Evolutionary conservation across 2,329 filamentous ascomycete species (phyloP).

Genomic region (Chaetomium globosum): DNA sequence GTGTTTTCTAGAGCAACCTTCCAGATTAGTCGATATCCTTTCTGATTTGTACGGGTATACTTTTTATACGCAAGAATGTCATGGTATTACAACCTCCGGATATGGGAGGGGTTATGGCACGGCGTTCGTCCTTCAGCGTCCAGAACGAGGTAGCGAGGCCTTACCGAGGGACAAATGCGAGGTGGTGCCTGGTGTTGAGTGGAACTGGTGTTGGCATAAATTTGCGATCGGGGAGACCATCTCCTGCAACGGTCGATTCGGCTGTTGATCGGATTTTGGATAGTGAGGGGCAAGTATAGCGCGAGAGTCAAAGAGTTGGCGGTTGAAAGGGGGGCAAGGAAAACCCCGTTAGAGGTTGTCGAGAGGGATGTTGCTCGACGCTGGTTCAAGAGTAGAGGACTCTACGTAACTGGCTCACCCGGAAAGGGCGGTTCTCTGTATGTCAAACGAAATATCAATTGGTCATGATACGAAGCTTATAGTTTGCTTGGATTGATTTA

Average conservation of each 20-base stretch:
- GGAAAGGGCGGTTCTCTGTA: too few relatives aligned
- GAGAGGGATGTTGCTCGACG: neutral
- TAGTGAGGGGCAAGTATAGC: neutral
- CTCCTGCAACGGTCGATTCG: neutral
- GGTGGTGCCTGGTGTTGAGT: conserved; percentile 39
- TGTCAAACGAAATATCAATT: conserved; percentile 30
- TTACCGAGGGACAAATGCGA: conserved; percentile 48
- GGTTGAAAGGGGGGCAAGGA: neutral
- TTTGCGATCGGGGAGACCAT: neutral
- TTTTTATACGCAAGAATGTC: too few relatives aligned
- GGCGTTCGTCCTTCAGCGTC: too few relatives aligned
- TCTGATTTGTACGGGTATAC: too few relatives aligned
- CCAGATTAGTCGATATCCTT: too few relatives aligned
- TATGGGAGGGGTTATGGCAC: too few relatives aligned
- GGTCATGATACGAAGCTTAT: neutral
- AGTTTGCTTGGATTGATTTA: neutral
- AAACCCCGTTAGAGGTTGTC: neutral
- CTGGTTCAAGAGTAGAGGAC: neutral
- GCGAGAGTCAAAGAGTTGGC: neutral
- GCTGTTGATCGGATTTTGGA: neutral
- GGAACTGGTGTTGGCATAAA: neutral
- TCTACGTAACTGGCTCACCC: neutral
- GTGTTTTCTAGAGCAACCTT: too few relatives aligned
- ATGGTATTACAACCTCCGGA: too few relatives aligned
- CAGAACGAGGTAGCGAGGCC: too few relatives aligned